Evolutionary conservation across 208 protist genomes (phyloP), one percentile per base, ranked within the genome.

Genomic region (Trypanosoma platydactyli): DNA sequence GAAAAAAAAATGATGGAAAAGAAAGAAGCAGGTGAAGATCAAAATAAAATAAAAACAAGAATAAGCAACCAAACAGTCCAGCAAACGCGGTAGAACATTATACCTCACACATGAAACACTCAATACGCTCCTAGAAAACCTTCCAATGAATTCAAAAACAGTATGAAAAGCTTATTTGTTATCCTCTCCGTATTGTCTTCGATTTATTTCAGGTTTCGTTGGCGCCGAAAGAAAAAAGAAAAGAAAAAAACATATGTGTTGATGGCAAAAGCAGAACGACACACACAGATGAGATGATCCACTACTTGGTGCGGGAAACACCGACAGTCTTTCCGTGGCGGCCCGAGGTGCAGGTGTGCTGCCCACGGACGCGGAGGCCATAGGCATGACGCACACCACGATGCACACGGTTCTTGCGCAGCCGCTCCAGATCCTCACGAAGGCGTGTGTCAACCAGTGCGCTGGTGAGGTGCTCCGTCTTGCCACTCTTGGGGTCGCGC

Each of bases 321-420:
- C 90, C 90, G 45, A 95, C 81, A 29, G 90, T 95, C 80, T 86
- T 88, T 68, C 98, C 98, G 76, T 89, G 85, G 79, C 99, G 97
- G 70, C 98, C 99, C 59, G 98, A 99, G 50, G 98, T 99, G 96
- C 99, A 99, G 35, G 99, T 99, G 92, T 99, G 98, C 94, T 99
- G 99, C 84, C 99, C 99, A 84, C 99, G 96, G 68, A 99, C 98
- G 71, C 97, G 97, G 58, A 99, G 86, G 68, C 98, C 97, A 81
- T 95, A 99, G 73, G 91, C 88, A 90, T 99, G 99, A 77, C 99
- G 95, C 50, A 99, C 84, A 99, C 98, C 99, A 86, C 99, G 88
- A 84, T 99, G 95, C 51, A 86, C 86, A 58, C 97, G 89, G 72
- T 99, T 99, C 94, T 99, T 99, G 91, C 99, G 99, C 73, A 99